phyloP scores from a whole-genome alignment of 148 eudicot genomes.

The Persicaria maculosa region DNA sequence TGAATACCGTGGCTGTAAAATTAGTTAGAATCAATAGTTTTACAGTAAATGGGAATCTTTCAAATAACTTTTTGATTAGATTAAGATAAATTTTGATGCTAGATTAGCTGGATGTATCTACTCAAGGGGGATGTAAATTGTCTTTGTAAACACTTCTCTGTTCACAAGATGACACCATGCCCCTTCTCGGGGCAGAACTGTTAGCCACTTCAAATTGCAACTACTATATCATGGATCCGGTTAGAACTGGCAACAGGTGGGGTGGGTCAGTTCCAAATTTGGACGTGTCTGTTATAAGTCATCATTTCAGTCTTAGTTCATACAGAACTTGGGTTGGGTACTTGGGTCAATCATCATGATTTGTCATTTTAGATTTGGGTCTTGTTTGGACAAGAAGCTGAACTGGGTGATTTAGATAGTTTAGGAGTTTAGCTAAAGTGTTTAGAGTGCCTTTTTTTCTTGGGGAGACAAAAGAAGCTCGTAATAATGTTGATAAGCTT shows the following conservation, averaged over 20 bases:
- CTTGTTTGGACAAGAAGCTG: background rate
- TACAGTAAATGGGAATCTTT: background rate
- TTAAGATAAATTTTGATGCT: too few species aligned
- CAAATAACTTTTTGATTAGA: too few species aligned
- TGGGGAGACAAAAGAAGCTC: too few species aligned
- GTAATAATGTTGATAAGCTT: too few species aligned
- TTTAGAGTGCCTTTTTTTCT: too few species aligned
- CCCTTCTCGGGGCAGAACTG: background rate
- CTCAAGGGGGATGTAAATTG: background rate
- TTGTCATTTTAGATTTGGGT: background rate
- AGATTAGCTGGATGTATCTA: too few species aligned
- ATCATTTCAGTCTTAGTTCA: background rate
- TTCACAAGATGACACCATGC: background rate
- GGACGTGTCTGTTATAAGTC: background rate
- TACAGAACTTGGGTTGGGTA: background rate
- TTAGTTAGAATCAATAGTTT: background rate
- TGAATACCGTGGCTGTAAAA: background rate
- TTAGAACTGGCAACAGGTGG: background rate
- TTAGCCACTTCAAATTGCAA: background rate
- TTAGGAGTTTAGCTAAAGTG: too few species aligned
- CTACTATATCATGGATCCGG: background rate
- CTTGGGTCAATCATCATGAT: background rate
- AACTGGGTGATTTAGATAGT: too few species aligned
- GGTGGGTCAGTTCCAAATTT: background rate
- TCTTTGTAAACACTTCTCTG: background rate